Conservation (phyloP, 257 asterid genomes). For the Nicotiana otophora region DNA sequence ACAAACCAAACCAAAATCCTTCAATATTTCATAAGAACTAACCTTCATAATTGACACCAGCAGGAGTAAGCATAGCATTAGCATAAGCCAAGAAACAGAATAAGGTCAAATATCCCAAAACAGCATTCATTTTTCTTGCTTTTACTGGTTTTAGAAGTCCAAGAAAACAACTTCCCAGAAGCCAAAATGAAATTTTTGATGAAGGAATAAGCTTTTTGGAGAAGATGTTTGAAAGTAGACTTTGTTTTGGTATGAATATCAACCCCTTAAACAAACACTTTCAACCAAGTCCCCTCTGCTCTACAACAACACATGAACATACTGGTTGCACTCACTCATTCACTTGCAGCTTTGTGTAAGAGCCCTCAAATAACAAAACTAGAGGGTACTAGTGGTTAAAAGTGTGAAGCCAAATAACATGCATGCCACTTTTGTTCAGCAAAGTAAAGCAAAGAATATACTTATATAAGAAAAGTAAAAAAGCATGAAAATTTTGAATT, state of each 20-base stretch:
- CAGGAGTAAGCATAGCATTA: conserved; percentile 62
- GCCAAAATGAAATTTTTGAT: background rate
- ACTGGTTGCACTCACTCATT: conserved; percentile 18
- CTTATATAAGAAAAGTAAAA: background rate
- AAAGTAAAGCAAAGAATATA: conserved; percentile 54
- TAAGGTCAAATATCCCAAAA: conserved; percentile 30
- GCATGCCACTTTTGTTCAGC: conserved; percentile 50
- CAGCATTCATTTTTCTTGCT: conserved; percentile 20
- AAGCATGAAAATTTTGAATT: conserved; percentile 10
- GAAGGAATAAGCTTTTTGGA: background rate
- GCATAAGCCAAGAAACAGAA: conserved; percentile 43
- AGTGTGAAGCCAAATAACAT: conserved; percentile 38
- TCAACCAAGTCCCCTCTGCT: too few species aligned
- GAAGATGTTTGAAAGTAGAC: background rate
- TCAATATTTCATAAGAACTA: background rate
- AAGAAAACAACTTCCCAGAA: background rate
- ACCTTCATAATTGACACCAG: conserved; percentile 96
- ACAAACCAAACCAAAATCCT: background rate
- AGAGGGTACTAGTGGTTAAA: conserved; percentile 32
- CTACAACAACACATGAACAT: too few species aligned
- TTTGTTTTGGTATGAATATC: background rate
- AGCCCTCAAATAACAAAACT: conserved; percentile 11
- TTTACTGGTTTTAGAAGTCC: conserved; percentile 24
- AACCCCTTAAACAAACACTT: background rate
- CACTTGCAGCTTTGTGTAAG: conserved; percentile 17